Evolutionary conservation across 2,329 filamentous ascomycete species (phyloP).

Genomic region (Paraconiothyrium brasiliense): DNA sequence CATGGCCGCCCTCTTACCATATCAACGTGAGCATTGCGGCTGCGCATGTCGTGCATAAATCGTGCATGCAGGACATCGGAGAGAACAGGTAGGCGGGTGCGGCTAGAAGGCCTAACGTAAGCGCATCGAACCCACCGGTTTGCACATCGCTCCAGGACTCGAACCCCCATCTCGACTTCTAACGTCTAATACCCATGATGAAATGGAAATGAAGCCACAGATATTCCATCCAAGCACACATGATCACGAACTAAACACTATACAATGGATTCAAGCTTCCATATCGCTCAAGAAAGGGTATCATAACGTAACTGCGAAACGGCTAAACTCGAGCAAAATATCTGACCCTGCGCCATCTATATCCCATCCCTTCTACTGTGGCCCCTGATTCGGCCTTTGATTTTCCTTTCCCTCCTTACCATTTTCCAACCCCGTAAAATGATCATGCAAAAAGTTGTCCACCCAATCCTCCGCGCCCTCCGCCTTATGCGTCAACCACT

Average conservation of each 20-base stretch:
- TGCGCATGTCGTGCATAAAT: background rate
- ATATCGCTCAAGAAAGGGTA: background rate
- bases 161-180: too few relatives aligned
- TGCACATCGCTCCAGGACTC: background rate
- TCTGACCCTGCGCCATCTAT: too few relatives aligned
- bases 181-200: too few relatives aligned
- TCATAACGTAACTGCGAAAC: background rate
- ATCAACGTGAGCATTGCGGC: background rate
- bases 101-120: background rate
- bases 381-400: background rate
- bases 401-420: slow-evolving; percentile 13
- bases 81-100: background rate
- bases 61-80: background rate
- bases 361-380: background rate
- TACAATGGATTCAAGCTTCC: too few relatives aligned
- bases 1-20: background rate
- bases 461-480: slow-evolving; percentile 49
- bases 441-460: slow-evolving; percentile 42
- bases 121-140: background rate
- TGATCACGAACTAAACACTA: too few relatives aligned
- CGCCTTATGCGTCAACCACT: slow-evolving; percentile 49
- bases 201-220: too few relatives aligned
- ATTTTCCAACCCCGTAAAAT: slow-evolving; percentile 30
- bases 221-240: too few relatives aligned
- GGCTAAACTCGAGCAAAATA: too few relatives aligned